phyloP scores from a whole-genome alignment of 2,329 filamentous ascomycete species.

The Pleurostoma richardsiae region DNA sequence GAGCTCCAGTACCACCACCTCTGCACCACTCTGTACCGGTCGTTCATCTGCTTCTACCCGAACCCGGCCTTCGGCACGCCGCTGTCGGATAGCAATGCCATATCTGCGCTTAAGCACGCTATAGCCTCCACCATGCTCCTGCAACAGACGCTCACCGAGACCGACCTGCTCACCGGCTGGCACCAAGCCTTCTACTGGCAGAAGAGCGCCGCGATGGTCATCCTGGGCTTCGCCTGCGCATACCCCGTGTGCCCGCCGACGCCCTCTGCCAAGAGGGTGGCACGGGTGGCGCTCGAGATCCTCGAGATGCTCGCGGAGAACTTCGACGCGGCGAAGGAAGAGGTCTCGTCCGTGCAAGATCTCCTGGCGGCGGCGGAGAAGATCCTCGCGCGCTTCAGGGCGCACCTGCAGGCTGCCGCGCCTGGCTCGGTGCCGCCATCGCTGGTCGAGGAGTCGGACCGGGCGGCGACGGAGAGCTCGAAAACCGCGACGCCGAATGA shows the following conservation, averaged over 20 bases:
- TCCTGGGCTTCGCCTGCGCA: slow-evolving; percentile 10
- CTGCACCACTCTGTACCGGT: slow-evolving; percentile 8
- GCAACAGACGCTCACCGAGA: slow-evolving; percentile 6
- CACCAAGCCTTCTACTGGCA: slow-evolving; percentile 12
- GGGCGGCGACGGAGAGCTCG: too few species aligned
- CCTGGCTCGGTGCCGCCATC: too few species aligned
- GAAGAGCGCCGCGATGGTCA: slow-evolving; percentile 10
- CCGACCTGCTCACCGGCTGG: slow-evolving; percentile 7
- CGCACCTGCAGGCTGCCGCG: too few species aligned
- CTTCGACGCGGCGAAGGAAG: background rate
- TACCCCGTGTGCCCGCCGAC: slow-evolving; percentile 6
- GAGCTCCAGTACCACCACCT: slow-evolving; percentile 12
- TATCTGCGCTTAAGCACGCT: slow-evolving; percentile 6
- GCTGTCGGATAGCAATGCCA: slow-evolving; percentile 7
- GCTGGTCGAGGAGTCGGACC: too few species aligned
- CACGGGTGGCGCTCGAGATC: background rate
- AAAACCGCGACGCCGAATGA: too few species aligned
- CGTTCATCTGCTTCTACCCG: slow-evolving; percentile 10
- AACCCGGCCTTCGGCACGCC: slow-evolving; percentile 4
- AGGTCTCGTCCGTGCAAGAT: too few species aligned
- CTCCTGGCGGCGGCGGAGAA: too few species aligned
- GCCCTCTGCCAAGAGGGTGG: background rate
- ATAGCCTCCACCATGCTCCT: slow-evolving; percentile 10
- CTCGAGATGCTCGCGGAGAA: background rate
- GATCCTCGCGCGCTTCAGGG: too few species aligned